These are phyloP conservation scores for Eragrostis tef DNA, from an alignment of 202 grass and related monocot species.

Conservation along the genomic window DNA sequence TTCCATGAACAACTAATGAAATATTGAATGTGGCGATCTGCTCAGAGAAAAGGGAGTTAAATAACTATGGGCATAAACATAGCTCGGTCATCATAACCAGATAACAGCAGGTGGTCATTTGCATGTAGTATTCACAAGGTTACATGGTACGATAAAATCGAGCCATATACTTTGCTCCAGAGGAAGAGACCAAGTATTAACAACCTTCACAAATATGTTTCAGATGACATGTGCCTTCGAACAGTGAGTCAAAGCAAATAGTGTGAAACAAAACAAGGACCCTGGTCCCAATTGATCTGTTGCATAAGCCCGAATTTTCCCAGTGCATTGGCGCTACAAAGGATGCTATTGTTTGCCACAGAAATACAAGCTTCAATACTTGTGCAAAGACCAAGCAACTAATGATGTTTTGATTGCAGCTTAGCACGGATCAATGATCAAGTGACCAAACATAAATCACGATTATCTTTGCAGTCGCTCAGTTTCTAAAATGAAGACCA, in stretches of 20 bases:
- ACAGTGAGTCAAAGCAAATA: not conserved
- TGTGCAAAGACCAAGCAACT: not conserved
- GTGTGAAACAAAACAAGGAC: not conserved
- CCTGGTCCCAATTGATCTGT: not conserved
- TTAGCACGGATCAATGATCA: no score
- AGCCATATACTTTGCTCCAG: not conserved
- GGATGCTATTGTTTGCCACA: not conserved
- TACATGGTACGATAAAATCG: not conserved
- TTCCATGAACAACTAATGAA: conserved; percentile 87
- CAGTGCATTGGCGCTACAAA: not conserved
- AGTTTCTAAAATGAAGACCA: not conserved
- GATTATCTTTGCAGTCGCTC: not conserved
- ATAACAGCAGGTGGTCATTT: not conserved
- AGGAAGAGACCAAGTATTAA: conserved; percentile 6
- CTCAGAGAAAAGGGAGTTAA: conserved; percentile 22
- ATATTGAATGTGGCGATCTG: conserved; percentile 96
- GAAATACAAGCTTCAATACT: not conserved
- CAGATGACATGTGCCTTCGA: not conserved
- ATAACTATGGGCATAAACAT: not conserved
- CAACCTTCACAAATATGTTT: conserved; percentile 22
- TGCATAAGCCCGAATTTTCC: not conserved
- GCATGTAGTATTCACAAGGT: conserved; percentile 15
- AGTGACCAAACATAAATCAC: not conserved
- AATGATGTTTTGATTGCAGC: not conserved
- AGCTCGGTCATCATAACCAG: conserved; percentile 6